Percentiles rank a stretch among this genome's conserved stretches.
phyloP scores from a whole-genome alignment of 371 early-diverging fungal genomes.

The Zancudomyces culisetae region DNA sequence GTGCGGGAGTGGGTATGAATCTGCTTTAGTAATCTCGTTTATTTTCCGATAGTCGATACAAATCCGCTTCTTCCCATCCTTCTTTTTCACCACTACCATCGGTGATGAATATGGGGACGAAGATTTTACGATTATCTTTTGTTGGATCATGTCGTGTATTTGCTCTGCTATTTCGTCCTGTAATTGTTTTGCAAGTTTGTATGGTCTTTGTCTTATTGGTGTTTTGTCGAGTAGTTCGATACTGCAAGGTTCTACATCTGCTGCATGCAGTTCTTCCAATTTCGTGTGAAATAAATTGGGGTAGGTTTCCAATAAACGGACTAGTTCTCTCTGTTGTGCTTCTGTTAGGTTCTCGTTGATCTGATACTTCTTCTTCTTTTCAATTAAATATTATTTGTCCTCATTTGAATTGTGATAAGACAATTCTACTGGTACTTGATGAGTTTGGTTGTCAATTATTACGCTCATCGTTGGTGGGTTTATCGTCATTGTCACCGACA shows the following conservation, averaged over 20 bases:
- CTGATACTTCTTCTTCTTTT: no score
- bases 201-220: neutral
- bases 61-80: constrained; percentile 20
- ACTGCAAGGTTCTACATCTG: neutral
- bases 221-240: neutral
- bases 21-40: constrained; percentile 25
- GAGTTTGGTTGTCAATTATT: no score
- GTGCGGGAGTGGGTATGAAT: constrained; percentile 21
- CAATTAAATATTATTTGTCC: no score
- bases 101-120: constrained; percentile 19
- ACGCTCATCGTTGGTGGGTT: no score
- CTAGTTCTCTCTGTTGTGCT: no score
- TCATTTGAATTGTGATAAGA: no score
- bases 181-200: neutral
- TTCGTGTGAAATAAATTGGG: no score
- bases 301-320: no score
- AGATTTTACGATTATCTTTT: neutral
- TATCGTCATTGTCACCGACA: no score
- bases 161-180: neutral
- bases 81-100: constrained; percentile 22
- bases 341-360: no score
- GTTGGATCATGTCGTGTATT: neutral
- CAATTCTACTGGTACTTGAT: no score
- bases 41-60: constrained; percentile 30
- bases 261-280: neutral